A percentile compares a stretch with the other conserved stretches of the same genome.
These are phyloP conservation scores for Fraxinus floribunda DNA, from an alignment of 305 asterid genomes.

Conservation along the genomic window DNA sequence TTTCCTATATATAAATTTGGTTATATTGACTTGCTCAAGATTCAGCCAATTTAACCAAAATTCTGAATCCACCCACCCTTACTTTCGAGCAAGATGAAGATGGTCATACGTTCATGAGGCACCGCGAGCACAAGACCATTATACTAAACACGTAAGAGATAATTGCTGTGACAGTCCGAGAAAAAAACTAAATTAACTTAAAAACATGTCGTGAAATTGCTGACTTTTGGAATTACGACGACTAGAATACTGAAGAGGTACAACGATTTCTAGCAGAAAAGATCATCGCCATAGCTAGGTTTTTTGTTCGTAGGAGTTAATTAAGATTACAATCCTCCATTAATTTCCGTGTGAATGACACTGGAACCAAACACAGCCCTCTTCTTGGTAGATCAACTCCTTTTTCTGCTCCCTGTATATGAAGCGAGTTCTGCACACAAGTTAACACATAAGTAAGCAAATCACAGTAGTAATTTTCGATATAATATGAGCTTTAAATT, in stretches of 20 bases:
- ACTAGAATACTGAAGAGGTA: background rate
- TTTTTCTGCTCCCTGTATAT: constrained; percentile 25
- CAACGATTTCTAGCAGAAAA: background rate
- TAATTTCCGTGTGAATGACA: constrained; percentile 16
- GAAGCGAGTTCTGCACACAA: constrained; percentile 28
- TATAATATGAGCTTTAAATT: background rate
- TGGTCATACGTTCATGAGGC: too few relatives aligned
- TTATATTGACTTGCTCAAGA: too few relatives aligned
- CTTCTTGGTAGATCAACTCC: constrained; percentile 28
- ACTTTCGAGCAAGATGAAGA: too few relatives aligned
- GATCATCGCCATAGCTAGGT: background rate
- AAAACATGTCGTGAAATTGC: background rate
- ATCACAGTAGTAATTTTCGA: background rate
- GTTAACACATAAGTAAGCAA: background rate
- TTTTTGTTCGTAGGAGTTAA: background rate
- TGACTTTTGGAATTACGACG: background rate
- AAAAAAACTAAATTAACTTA: background rate
- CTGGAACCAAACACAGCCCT: constrained; percentile 51
- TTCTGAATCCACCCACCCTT: too few relatives aligned
- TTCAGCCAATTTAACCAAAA: too few relatives aligned
- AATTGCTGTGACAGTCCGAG: background rate
- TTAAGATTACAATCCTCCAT: background rate
- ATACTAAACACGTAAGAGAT: background rate
- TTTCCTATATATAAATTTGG: too few relatives aligned
- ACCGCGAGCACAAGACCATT: background rate